Conservation (phyloP, 2,329 filamentous ascomycete species). For the Fusarium hainanense region DNA sequence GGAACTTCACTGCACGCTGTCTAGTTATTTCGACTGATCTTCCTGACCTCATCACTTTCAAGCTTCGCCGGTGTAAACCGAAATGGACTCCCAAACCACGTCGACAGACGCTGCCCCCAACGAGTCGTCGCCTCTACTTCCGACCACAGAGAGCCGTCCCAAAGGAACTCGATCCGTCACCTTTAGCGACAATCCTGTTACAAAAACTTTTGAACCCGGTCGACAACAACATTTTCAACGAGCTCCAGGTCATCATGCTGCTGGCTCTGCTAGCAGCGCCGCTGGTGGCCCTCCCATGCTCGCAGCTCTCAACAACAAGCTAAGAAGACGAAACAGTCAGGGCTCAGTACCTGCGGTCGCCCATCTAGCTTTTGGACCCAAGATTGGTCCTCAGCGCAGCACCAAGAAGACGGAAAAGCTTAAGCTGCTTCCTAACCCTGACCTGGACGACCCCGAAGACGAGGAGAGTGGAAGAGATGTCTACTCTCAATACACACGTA, state of each 20-base stretch:
- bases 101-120: conserved; percentile 31
- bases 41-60: conserved; percentile 6
- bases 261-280: conserved; percentile 48
- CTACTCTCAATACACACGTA: conserved; percentile 96
- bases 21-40: conserved; percentile 16
- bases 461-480: conserved; percentile 95
- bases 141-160: conserved; percentile 51
- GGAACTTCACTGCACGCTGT: conserved; percentile 5
- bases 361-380: conserved; percentile 59
- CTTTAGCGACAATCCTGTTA: conserved; percentile 77
- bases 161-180: conserved; percentile 74
- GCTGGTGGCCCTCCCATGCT: conserved; percentile 68
- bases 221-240: conserved; percentile 39
- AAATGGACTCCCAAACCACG: conserved; percentile 45
- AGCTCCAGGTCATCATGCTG: conserved; percentile 48
- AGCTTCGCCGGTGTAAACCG: conserved; percentile 22
- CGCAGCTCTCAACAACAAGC: conserved; percentile 85
- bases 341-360: conserved; percentile 59
- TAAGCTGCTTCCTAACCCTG: conserved; percentile 93
- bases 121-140: conserved; percentile 53
- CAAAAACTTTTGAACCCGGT: conserved; percentile 68
- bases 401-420: conserved; percentile 97
- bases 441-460: conserved; percentile 80
- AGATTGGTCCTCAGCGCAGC: conserved; percentile 93
- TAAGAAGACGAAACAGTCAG: conserved; percentile 87